Conservation (phyloP, 257 asterid genomes). For the Craterostigma plantagineum region DNA sequence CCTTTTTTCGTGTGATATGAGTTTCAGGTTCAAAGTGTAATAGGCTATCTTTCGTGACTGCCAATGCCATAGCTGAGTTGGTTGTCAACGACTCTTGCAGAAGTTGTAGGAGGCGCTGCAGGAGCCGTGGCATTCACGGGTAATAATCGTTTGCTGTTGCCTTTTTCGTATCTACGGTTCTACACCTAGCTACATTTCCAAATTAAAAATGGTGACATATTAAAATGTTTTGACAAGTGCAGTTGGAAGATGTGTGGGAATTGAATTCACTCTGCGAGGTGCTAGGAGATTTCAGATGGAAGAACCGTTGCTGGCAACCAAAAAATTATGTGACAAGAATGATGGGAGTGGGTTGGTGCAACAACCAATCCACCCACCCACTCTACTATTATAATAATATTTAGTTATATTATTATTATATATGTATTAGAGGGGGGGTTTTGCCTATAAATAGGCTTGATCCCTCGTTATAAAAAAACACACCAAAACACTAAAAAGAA, state of each 20-base stretch:
- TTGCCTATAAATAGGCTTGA: no score
- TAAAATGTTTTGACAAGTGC: constrained; percentile 11
- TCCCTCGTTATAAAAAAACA: no score
- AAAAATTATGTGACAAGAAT: constrained; percentile 44
- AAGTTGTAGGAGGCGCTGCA: constrained; percentile 93
- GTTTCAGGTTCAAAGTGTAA: constrained; percentile 45
- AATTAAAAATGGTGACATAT: neutral
- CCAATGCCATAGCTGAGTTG: constrained; percentile 28
- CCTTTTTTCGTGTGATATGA: constrained; percentile 1
- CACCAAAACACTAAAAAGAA: no score
- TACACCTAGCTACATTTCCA: neutral
- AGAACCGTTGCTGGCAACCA: constrained; percentile 59
- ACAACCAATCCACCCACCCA: no score
- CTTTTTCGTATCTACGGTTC: constrained; percentile 5
- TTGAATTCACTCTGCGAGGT: constrained; percentile 45
- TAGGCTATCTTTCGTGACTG: constrained; percentile 11
- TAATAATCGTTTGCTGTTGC: constrained; percentile 39
- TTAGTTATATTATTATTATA: no score
- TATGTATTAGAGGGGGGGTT: no score
- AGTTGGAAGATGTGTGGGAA: constrained; percentile 43
- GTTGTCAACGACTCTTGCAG: constrained; percentile 86
- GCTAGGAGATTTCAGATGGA: constrained; percentile 57
- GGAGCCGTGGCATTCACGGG: constrained; percentile 82
- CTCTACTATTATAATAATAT: no score
- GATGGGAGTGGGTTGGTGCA: no score